A percentile compares a stretch with the other conserved stretches of the same genome.
Conservation (phyloP, 208 protist species). For the Trypanosoma scelopori region DNA sequence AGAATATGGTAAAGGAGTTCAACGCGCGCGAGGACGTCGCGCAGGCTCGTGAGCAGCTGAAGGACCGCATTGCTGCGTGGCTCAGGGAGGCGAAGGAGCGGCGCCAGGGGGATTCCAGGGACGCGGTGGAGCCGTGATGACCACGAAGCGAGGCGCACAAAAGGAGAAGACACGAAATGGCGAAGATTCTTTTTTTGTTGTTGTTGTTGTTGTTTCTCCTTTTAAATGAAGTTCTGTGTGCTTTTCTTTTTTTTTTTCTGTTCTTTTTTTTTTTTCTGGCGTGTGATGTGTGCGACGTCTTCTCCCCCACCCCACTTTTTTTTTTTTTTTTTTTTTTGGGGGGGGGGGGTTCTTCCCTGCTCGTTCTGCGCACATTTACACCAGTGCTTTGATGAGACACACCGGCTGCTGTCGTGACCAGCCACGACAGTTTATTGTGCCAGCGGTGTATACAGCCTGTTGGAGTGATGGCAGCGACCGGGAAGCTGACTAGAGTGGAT, state of each 20-base stretch:
- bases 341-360: too few relatives aligned
- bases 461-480: too few relatives aligned
- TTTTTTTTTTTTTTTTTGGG: conserved; percentile 1
- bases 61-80: conserved; percentile 66
- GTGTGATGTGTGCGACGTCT: too few relatives aligned
- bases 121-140: background rate
- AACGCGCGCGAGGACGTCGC: conserved; percentile 71
- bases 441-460: background rate
- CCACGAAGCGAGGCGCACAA: background rate
- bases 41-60: conserved; percentile 45
- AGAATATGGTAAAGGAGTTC: conserved; percentile 79
- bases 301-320: background rate
- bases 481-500: too few relatives aligned
- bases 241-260: too few relatives aligned
- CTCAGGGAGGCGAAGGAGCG: conserved; percentile 35
- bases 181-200: too few relatives aligned
- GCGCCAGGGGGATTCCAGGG: background rate
- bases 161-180: background rate
- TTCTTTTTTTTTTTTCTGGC: too few relatives aligned
- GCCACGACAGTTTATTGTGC: background rate
- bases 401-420: background rate
- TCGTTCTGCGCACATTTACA: too few relatives aligned
- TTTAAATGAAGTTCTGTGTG: too few relatives aligned
- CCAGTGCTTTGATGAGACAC: too few relatives aligned
- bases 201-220: too few relatives aligned